Percentiles rank a stretch among this genome's conserved stretches.
phyloP scores from a whole-genome alignment of 179 eudicot species.

The Camellia oleifera region DNA sequence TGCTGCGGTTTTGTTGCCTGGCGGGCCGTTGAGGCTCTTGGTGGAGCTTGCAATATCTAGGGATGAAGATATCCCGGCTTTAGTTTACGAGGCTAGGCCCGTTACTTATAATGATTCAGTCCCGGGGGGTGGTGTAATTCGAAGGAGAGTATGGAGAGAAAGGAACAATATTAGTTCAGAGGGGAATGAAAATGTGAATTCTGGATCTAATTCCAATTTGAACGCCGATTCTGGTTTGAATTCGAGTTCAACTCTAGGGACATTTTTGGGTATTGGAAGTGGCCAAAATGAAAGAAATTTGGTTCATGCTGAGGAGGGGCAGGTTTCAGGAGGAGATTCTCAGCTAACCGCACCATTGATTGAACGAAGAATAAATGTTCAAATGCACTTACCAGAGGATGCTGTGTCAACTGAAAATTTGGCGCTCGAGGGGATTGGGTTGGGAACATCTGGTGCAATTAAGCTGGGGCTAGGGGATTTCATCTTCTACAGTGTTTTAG shows the following conservation, averaged over 20 bases:
- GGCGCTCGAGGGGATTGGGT: constrained; percentile 86
- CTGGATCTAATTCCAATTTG: constrained; percentile 14
- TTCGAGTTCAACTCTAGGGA: constrained; percentile 11
- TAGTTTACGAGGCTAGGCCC: constrained; percentile 95
- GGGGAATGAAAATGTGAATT: constrained; percentile 24
- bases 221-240: constrained; percentile 2
- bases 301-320: constrained; percentile 50
- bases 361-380: constrained; percentile 40
- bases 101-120: constrained; percentile 34
- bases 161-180: constrained; percentile 23
- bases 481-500: background rate
- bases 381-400: constrained; percentile 24
- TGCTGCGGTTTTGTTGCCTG: constrained; percentile 92
- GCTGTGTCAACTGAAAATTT: constrained; percentile 40
- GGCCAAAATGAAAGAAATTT: constrained; percentile 32
- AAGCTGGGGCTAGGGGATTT: constrained; percentile 90
- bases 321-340: constrained; percentile 23
- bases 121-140: constrained; percentile 17
- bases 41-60: constrained; percentile 92
- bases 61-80: constrained; percentile 96
- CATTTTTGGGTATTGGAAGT: constrained; percentile 25
- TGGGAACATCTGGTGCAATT: constrained; percentile 86
- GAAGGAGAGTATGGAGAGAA: constrained; percentile 68
- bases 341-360: constrained; percentile 65
- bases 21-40: constrained; percentile 78